Evolutionary conservation across 2,329 filamentous ascomycete species (phyloP), one percentile per base, ranked within the genome.

Genomic region (Madurella mycetomatis): DNA sequence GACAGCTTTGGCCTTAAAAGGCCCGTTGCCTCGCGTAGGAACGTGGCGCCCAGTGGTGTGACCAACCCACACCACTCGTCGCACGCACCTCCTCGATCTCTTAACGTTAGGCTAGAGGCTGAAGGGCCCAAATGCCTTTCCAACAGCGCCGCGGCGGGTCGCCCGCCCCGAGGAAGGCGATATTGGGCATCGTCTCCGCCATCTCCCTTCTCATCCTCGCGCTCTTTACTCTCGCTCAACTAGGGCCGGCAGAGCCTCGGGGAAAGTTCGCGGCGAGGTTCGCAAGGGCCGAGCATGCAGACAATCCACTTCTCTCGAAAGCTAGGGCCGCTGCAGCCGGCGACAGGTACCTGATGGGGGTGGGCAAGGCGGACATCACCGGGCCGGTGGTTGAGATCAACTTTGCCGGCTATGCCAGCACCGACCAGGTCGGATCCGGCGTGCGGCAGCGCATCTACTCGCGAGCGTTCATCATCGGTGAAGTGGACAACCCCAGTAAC

Each of bases 341-440:
- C 18, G 73, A 76, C 58, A 67, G 70, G 51, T 81, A 79, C 55
- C 68, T 81, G 2, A 57, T 81, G 16, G 78, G 78, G 3, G 76
- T 76, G 12, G 78, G 79, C 42, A 80, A 79, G 60, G 79, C 73
- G 15, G 78, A 81, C 61, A 78, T 81, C 59, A 81, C 78, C 1
- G 78, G 88, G 4, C 90, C 90, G 0, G 88, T 94, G 5, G 90
- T 92, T 30, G 90, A 96, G 71, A 84, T 96, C 71, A 90, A 90
- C 66, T 81, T 96, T 70, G 94, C 92, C 78, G 92, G 92, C 57
- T 95, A 95, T 73, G 90, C 91, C 30, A 84, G 89, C 67, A 76
- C 83, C 13, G 81, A 81, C 42, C 92, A 96, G 71, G 72, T 88
- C n/a, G 92, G 92, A 44, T 84, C 83, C 5, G 92, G 92, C 25